Percentiles rank a stretch among this genome's conserved stretches.
phyloP scores from a whole-genome alignment of 2,329 filamentous ascomycete genomes.

The Tympanopsis confertula region DNA sequence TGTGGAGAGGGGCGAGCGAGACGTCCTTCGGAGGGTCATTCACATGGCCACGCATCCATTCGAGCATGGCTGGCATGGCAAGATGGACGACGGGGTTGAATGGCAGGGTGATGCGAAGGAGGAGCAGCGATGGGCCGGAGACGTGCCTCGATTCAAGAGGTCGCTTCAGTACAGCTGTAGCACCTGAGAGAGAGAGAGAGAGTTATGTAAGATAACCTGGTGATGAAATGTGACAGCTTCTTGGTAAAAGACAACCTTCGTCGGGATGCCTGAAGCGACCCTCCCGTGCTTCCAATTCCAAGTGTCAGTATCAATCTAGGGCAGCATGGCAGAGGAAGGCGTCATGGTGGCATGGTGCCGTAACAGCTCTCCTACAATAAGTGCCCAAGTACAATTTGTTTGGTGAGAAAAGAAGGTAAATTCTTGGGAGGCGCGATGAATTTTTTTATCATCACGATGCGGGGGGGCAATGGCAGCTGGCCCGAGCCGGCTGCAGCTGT shows the following conservation, averaged over 20 bases:
- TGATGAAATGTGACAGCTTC: background rate
- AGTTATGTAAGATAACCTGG: no score
- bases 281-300: background rate
- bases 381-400: background rate
- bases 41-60: constrained; percentile 78
- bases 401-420: background rate
- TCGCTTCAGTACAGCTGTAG: constrained; percentile 94
- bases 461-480: background rate
- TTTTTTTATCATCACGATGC: background rate
- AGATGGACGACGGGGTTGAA: constrained; percentile 30
- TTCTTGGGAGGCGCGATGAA: background rate
- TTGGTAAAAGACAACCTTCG: background rate
- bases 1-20: constrained; percentile 75
- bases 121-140: constrained; percentile 72
- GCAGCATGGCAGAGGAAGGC: background rate
- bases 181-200: constrained; percentile 47
- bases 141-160: constrained; percentile 67
- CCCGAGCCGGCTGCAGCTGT: no score
- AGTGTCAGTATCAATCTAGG: background rate
- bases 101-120: constrained; percentile 56
- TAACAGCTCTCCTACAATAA: background rate
- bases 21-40: constrained; percentile 68
- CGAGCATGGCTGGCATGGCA: constrained; percentile 59
- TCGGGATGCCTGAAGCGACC: background rate
- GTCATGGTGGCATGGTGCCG: background rate